These are phyloP conservation scores for Saccharomyces kudriavzevii DNA, from an alignment of 805 yeast genomes.

Conservation along the genomic window DNA sequence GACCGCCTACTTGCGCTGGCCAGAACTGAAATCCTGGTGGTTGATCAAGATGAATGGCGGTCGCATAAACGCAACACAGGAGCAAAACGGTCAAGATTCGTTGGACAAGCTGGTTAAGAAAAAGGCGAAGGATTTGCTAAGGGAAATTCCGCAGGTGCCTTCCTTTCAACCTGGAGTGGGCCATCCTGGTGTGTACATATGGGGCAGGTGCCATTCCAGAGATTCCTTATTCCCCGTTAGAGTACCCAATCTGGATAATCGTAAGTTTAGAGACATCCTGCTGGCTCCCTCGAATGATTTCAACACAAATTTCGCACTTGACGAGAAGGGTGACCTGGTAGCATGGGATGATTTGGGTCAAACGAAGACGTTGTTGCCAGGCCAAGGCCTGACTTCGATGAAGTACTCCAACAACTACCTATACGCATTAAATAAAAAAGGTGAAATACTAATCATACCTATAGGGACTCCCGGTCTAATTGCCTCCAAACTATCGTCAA, in stretches of 20 bases:
- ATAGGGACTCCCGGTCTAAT: slow-evolving; percentile 2
- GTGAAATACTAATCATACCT: slow-evolving; percentile 33
- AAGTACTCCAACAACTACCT: slow-evolving; percentile 47
- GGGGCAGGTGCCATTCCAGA: not conserved
- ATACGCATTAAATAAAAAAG: slow-evolving; percentile 38
- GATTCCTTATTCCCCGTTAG: slow-evolving; percentile 46
- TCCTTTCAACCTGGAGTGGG: not conserved
- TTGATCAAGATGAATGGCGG: slow-evolving; percentile 16
- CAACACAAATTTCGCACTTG: slow-evolving; percentile 45
- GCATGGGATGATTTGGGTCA: slow-evolving; percentile 48
- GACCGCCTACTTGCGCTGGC: slow-evolving; percentile 34
- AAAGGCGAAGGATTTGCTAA: not conserved
- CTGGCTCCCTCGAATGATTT: slow-evolving; percentile 37
- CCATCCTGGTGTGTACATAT: not conserved
- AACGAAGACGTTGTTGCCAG: slow-evolving; percentile 33
- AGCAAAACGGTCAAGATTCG: not conserved
- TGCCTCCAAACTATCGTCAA: slow-evolving; percentile 2
- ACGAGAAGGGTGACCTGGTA: slow-evolving; percentile 60
- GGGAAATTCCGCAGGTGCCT: not conserved
- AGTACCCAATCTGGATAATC: slow-evolving; percentile 54
- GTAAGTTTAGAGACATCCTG: slow-evolving; percentile 47
- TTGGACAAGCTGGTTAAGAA: not conserved
- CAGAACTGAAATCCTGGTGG: slow-evolving; percentile 30
- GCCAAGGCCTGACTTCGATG: slow-evolving; percentile 38
- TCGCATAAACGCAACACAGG: slow-evolving; percentile 6